Conservation (phyloP, 2,329 filamentous ascomycete species). For the Aspergillus sp. region DNA sequence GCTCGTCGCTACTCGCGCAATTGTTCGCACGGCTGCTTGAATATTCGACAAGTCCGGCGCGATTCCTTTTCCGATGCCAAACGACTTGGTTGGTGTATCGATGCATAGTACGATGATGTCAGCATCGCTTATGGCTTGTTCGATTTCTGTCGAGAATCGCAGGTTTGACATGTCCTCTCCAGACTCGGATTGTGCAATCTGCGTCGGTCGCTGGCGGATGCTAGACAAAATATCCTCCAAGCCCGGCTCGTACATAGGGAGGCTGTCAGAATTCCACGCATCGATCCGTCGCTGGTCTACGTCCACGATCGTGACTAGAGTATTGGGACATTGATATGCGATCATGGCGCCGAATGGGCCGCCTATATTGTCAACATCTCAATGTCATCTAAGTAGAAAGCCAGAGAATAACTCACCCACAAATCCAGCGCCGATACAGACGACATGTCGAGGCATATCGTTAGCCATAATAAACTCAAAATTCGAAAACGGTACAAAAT, state of each 20-base stretch:
- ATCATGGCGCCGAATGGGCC: background rate
- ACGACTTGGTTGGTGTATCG: slow-evolving; percentile 70
- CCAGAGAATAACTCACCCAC: background rate
- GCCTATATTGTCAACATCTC: background rate
- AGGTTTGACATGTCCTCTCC: slow-evolving; percentile 49
- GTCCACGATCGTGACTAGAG: background rate
- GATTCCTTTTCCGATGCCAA: slow-evolving; percentile 60
- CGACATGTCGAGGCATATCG: background rate
- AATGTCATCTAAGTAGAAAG: background rate
- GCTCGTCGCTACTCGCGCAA: slow-evolving; percentile 59
- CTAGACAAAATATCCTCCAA: background rate
- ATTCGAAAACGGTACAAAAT: background rate
- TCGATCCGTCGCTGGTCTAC: background rate
- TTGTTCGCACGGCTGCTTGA: slow-evolving; percentile 60
- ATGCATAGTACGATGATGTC: slow-evolving; percentile 70
- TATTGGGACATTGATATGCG: background rate
- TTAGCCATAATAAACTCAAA: background rate
- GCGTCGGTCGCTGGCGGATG: background rate
- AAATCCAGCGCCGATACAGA: background rate
- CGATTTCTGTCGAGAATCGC: slow-evolving; percentile 64
- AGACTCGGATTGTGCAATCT: background rate
- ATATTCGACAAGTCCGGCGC: slow-evolving; percentile 67
- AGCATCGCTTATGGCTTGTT: slow-evolving; percentile 56
- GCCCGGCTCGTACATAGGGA: background rate
- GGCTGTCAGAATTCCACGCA: background rate